Conservation (phyloP, 106 monocot species). For the Chionographis japonica region DNA sequence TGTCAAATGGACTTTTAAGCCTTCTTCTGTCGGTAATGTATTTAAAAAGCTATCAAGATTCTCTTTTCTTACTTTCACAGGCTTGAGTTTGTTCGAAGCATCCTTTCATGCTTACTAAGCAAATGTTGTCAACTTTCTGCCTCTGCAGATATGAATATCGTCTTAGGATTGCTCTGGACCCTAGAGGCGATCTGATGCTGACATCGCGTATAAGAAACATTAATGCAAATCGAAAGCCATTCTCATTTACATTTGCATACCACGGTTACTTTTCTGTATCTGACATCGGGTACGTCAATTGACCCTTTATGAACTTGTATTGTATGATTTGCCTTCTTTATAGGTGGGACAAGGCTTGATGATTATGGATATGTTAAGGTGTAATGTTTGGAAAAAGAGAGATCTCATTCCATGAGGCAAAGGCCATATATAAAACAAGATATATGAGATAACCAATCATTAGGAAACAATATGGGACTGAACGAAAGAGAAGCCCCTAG, state of each 20-base stretch:
- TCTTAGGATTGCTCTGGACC: constrained; percentile 57
- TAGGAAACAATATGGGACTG: no score
- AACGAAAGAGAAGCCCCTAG: no score
- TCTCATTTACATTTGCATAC: constrained; percentile 82
- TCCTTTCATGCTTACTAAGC: no score
- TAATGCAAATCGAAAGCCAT: constrained; percentile 63
- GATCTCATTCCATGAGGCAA: no score
- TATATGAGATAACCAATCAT: no score
- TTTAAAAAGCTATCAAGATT: neutral
- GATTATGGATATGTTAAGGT: no score
- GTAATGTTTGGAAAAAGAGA: no score
- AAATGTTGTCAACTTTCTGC: neutral
- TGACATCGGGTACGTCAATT: constrained; percentile 64
- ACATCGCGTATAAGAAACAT: constrained; percentile 82
- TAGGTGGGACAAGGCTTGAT: no score
- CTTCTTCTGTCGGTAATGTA: neutral
- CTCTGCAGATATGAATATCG: constrained; percentile 68
- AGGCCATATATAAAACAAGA: no score
- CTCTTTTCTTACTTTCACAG: no score
- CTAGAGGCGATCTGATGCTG: constrained; percentile 69
- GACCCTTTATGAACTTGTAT: neutral
- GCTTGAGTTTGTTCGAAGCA: no score
- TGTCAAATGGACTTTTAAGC: neutral
- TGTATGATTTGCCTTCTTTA: neutral
- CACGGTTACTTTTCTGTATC: constrained; percentile 76